Evolutionary conservation across 768 basidiomycete species (phyloP).

Genomic region (Tricholomella constricta): DNA sequence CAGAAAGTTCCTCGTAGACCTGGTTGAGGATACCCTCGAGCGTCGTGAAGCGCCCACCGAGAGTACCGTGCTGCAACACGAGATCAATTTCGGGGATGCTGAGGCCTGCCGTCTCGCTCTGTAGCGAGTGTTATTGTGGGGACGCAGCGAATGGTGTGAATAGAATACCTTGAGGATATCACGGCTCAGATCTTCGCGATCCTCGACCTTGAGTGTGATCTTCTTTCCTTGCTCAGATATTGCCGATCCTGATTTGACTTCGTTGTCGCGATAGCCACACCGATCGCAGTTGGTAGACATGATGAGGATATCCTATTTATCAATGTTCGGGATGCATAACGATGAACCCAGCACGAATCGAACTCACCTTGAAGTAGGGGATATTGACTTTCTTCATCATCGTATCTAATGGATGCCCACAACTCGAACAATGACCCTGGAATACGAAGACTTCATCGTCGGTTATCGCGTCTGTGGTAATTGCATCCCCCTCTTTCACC

Average conservation of each 20-base stretch:
- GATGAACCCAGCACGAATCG: neutral
- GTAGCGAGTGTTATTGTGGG: neutral
- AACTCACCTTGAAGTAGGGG: constrained; percentile 90
- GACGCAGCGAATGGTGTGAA: neutral
- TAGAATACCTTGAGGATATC: constrained; percentile 86
- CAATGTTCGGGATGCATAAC: neutral
- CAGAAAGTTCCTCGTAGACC: constrained; percentile 91
- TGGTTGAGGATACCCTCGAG: constrained; percentile 94
- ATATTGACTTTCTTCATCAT: constrained; percentile 96
- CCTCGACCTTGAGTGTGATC: constrained; percentile 88
- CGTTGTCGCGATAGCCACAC: constrained; percentile 97
- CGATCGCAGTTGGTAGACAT: constrained; percentile 88
- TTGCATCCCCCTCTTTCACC: constrained; percentile 15
- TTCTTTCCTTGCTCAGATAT: constrained; percentile 86
- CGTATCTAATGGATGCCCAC: constrained; percentile 80
- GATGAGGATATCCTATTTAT: constrained; percentile 76
- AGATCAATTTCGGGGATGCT: constrained; percentile 94
- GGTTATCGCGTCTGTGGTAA: constrained; percentile 34
- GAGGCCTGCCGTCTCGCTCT: constrained; percentile 94
- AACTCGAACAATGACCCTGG: constrained; percentile 80
- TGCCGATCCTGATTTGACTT: constrained; percentile 92
- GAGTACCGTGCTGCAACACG: constrained; percentile 86
- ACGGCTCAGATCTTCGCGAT: constrained; percentile 87
- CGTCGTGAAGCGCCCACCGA: constrained; percentile 97
- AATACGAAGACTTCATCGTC: constrained; percentile 88